Conservation (phyloP, 306 rosid species). For the Castanospermum australe region DNA sequence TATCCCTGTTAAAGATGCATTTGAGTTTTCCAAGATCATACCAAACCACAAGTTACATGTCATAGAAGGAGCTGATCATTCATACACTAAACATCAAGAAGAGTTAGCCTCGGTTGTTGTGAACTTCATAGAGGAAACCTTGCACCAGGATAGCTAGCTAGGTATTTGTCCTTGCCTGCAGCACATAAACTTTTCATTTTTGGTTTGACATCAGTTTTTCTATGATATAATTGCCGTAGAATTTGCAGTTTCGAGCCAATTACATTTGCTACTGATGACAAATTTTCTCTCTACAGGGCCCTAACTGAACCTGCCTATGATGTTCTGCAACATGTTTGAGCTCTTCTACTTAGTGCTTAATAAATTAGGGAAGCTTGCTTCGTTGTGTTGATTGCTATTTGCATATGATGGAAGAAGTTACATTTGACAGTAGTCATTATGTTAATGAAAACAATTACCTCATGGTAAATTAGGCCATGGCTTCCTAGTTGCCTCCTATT, state of each 20-base stretch:
- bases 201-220: background rate
- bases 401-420: background rate
- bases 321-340: background rate
- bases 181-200: background rate
- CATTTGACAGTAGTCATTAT: background rate
- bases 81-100: conserved; percentile 55
- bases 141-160: conserved; percentile 43
- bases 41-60: conserved; percentile 70
- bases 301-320: background rate
- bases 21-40: conserved; percentile 61
- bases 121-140: conserved; percentile 51
- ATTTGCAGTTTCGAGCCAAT: conserved; percentile 23
- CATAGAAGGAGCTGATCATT: conserved; percentile 70
- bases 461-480: too few relatives aligned
- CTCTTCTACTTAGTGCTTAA: background rate
- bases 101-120: conserved; percentile 55
- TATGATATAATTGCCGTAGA: background rate
- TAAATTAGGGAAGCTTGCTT: conserved; percentile 12
- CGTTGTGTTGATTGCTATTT: background rate
- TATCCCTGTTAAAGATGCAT: conserved; percentile 59
- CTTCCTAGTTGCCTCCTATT: background rate
- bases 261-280: background rate
- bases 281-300: background rate
- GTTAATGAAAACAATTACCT: background rate
- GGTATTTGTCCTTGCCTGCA: conserved; percentile 22